Evolutionary conservation across 2,329 filamentous ascomycete genomes (phyloP).

Genomic region (Macrophomina tecta): DNA sequence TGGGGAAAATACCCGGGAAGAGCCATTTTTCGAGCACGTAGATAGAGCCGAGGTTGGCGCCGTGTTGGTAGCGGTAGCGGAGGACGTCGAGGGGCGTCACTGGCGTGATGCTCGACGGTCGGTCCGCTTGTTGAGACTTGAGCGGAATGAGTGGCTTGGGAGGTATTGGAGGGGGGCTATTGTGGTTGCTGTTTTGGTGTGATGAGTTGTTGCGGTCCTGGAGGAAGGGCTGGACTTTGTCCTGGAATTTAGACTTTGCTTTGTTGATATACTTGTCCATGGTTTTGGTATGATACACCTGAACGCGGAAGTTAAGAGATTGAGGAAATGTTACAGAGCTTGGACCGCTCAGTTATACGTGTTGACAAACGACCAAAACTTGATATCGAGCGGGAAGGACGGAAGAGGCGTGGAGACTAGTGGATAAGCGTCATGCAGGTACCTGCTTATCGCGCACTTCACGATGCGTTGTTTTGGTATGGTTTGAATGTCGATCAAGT

Average conservation of each 20-base stretch:
- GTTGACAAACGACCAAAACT: neutral
- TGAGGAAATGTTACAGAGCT: neutral
- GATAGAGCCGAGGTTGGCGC: conserved; percentile 63
- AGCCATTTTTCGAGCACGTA: conserved; percentile 69
- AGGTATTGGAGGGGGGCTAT: conserved; percentile 16
- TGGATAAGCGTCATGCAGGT: neutral
- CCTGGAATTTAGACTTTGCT: conserved; percentile 27
- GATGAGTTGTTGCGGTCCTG: conserved; percentile 6
- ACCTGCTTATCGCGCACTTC: neutral
- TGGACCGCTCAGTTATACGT: conserved; percentile 1
- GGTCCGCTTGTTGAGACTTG: conserved; percentile 16
- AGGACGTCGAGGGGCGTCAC: conserved; percentile 45
- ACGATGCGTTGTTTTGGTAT: neutral
- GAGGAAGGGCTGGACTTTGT: conserved; percentile 21
- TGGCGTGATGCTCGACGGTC: neutral
- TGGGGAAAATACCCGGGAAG: conserved; percentile 56
- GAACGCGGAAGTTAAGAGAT: too few relatives aligned
- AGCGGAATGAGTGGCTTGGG: conserved; percentile 20
- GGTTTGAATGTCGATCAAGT: conserved; percentile 5
- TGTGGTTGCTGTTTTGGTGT: neutral
- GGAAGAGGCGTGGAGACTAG: conserved; percentile 11
- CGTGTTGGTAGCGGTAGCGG: conserved; percentile 66
- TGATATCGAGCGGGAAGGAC: conserved; percentile 15
- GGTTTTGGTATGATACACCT: neutral
- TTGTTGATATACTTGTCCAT: conserved; percentile 29